Base-by-base conservation (phyloP, 495 filamentous ascomycete species). In the Penicillium cinerascens region DNA sequence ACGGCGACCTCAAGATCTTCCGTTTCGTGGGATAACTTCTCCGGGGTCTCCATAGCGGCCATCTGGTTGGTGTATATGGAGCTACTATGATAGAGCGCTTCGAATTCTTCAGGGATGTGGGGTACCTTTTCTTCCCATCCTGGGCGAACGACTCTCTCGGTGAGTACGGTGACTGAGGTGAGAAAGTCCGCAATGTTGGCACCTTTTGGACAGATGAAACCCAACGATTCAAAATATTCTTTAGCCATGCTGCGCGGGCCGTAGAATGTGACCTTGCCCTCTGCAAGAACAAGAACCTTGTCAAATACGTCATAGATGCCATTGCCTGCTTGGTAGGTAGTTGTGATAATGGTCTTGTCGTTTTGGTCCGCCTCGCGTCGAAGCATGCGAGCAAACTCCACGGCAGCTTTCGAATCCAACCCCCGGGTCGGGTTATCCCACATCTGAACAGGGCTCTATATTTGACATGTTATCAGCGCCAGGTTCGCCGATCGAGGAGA, bases 341-440 rank as follows among this genome's bases (percentile, higher is more conserved):
- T 87, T 5, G 89, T 84, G 26, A 83, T 76, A 39, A 84, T 83
- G 6, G 87, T 87, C 55, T 79, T 83, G 13, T 81, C 75, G 36
- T 84, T 79, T 51, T 87, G 65, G 44, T 88, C 81, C 1, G 86
- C 85, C 47, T 85, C 80, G 4, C 82, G 69, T 25, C 85, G 78
- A 33, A 95, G 65, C 18, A 85, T 82, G 55, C 80, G 82, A 44
- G 82, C 82, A 55, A 92, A 93, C 54, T 91, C 86, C n/a, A 89
- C 71, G 10, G 89, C 89, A 35, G 87, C 91, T 64, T 87, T 86
- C 27, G 82, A 86, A 61, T 95, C 89, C 13, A 95, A 63, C 52
- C 89, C 89, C 53, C 89, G 76, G 4, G 88, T 93, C 37, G 83
- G 87, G 27, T 87, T 85, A 60, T 92, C 89, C 89, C 89, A 95